phyloP scores from a whole-genome alignment of 2,329 filamentous ascomycete species.

The Pochonia chlamydosporia region DNA sequence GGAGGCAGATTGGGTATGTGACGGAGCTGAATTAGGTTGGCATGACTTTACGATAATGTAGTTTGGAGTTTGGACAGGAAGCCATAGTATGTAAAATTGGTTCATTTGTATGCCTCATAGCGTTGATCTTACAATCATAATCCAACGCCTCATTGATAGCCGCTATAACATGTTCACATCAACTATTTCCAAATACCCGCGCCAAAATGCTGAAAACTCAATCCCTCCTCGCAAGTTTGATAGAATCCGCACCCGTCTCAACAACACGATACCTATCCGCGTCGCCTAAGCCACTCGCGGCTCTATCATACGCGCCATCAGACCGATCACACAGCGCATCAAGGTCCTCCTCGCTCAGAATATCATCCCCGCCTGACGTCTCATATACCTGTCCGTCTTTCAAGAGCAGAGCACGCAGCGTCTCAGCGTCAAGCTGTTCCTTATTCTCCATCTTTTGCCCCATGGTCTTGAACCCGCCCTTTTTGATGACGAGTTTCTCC shows the following conservation, averaged over 20 bases:
- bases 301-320: constrained; percentile 59
- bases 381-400: constrained; percentile 66
- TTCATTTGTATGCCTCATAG: no score
- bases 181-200: no score
- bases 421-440: constrained; percentile 54
- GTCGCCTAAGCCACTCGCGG: constrained; percentile 72
- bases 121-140: no score
- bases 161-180: no score
- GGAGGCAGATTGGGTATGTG: constrained; percentile 52
- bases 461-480: constrained; percentile 75
- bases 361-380: constrained; percentile 51
- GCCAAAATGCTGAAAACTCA: no score
- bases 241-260: constrained; percentile 61
- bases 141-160: no score
- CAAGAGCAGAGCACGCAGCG: constrained; percentile 55
- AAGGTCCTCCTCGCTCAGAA: constrained; percentile 73
- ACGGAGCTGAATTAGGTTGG: constrained; percentile 39
- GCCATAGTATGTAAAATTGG: no score
- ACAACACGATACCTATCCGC: constrained; percentile 70
- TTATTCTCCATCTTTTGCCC: constrained; percentile 51
- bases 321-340: constrained; percentile 72
- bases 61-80: background rate
- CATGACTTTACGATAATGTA: background rate
- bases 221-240: constrained; percentile 31
- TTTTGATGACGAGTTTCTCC: constrained; percentile 93